phyloP scores from a whole-genome alignment of 805 yeast species.

The Pachysolen tannophilus region DNA sequence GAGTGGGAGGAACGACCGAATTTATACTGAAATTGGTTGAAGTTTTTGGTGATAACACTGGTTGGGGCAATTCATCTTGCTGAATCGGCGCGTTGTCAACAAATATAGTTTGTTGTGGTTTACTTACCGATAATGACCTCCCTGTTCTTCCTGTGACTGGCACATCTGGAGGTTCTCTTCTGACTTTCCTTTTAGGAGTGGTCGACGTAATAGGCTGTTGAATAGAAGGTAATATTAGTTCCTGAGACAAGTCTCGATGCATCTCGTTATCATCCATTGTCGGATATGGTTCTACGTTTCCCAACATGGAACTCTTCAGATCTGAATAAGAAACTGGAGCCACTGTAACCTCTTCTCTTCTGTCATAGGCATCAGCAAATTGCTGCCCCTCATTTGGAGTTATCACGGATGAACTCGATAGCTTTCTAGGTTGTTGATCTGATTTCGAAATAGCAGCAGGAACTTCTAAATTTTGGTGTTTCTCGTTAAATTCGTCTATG shows the following conservation, averaged over 20 bases:
- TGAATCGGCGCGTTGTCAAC: conserved; percentile 15
- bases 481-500: neutral
- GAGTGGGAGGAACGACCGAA: too few relatives aligned
- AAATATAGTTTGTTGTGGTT: conserved; percentile 23
- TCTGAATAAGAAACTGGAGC: conserved; percentile 20
- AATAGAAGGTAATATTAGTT: neutral
- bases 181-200: conserved; percentile 5
- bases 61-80: conserved; percentile 11
- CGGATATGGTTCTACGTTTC: too few relatives aligned
- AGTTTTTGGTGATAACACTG: too few relatives aligned
- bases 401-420: conserved; percentile 2
- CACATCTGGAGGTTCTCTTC: conserved; percentile 33
- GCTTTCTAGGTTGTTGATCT: neutral
- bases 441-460: neutral
- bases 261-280: too few relatives aligned
- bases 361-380: conserved; percentile 23
- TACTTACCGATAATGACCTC: conserved; percentile 26
- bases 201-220: too few relatives aligned
- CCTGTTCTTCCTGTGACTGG: conserved; percentile 28
- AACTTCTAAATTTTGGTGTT: too few relatives aligned
- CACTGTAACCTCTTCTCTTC: conserved; percentile 28
- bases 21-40: too few relatives aligned
- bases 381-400: conserved; percentile 8
- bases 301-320: conserved; percentile 10
- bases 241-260: too few relatives aligned